Conservation (phyloP, 2,329 filamentous ascomycete genomes). For the Trichoderma polysporum region DNA sequence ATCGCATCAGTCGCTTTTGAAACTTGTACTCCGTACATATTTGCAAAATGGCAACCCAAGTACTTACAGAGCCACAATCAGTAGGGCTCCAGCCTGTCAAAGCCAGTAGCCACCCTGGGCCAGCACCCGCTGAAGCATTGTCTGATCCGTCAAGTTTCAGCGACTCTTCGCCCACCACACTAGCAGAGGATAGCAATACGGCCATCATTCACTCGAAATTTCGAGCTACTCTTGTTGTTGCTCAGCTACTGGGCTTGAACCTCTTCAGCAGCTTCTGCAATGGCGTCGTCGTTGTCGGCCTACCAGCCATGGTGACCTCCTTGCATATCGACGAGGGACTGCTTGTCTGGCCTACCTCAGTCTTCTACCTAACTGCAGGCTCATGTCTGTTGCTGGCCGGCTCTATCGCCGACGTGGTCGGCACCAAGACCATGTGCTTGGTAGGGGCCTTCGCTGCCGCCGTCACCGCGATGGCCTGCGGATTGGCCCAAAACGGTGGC, state of each 20-base stretch:
- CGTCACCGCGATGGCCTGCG: constrained; percentile 34
- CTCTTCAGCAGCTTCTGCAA: constrained; percentile 17
- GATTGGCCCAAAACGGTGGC: constrained; percentile 31
- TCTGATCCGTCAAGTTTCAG: background rate
- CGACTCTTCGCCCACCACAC: background rate
- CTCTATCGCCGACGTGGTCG: constrained; percentile 40
- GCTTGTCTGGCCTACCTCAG: constrained; percentile 42
- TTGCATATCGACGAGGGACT: constrained; percentile 35
- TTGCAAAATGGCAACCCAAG: constrained; percentile 2
- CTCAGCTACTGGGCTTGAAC: constrained; percentile 16
- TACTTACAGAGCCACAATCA: background rate
- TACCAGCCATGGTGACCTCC: constrained; percentile 42
- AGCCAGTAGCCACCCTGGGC: background rate
- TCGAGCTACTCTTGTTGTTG: background rate
- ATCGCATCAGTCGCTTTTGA: background rate
- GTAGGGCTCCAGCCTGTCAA: background rate
- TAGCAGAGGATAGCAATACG: background rate
- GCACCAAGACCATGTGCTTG: constrained; percentile 35
- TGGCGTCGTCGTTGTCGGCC: constrained; percentile 36
- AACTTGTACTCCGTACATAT: background rate
- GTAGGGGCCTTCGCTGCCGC: constrained; percentile 35
- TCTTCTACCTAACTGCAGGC: constrained; percentile 37
- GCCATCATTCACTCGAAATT: background rate
- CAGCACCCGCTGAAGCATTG: background rate
- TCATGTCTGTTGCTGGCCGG: constrained; percentile 41